phyloP scores from a whole-genome alignment of 257 asterid species.

The Primulina huaijiensis region DNA sequence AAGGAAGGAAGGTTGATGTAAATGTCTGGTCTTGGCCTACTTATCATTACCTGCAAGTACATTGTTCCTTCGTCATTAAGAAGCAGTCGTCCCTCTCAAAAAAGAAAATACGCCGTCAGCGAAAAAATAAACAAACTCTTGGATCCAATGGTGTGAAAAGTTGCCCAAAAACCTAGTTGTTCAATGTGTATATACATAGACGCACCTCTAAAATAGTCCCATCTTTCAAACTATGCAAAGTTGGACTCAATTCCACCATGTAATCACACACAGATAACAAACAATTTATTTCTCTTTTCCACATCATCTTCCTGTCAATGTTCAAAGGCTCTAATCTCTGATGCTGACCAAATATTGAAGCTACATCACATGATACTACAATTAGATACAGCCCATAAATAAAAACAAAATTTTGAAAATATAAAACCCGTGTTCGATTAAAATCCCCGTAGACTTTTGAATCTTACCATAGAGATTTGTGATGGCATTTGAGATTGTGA shows the following conservation, averaged over 20 bases:
- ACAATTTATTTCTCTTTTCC: constrained; percentile 91
- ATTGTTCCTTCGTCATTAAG: not conserved
- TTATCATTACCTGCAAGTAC: constrained; percentile 58
- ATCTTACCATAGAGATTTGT: constrained; percentile 79
- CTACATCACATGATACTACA: constrained; percentile 38
- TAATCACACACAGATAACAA: constrained; percentile 69
- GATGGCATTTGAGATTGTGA: constrained; percentile 79
- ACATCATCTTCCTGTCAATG: constrained; percentile 61
- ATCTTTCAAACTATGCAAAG: constrained; percentile 51
- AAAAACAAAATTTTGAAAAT: not conserved
- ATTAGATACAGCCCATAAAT: not conserved
- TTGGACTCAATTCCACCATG: constrained; percentile 63
- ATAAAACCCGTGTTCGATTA: not conserved
- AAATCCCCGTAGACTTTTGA: not conserved
- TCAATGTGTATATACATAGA: too few species aligned
- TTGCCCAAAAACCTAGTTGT: not conserved
- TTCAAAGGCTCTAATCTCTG: constrained; percentile 71
- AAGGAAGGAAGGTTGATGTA: constrained; percentile 76
- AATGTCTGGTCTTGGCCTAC: constrained; percentile 80
- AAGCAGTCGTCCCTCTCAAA: not conserved
- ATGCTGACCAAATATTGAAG: constrained; percentile 79
- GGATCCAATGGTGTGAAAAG: not conserved
- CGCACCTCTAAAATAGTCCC: constrained; percentile 68
- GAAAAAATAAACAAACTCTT: too few species aligned
- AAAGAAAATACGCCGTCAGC: not conserved